phyloP scores from a whole-genome alignment of 139 green algal genomes.

The Picochlorum sp. region DNA sequence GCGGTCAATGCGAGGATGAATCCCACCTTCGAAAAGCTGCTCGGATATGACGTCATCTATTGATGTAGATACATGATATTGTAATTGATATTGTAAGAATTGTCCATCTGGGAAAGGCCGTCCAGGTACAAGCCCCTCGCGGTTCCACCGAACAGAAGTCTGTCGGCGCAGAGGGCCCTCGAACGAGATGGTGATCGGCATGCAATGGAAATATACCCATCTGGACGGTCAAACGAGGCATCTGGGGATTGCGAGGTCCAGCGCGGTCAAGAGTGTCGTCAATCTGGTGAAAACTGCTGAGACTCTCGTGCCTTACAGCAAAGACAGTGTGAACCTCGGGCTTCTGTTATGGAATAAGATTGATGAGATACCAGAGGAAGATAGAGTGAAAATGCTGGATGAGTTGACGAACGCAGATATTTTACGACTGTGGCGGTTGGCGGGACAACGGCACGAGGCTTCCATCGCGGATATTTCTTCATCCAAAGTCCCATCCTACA shows the following conservation, averaged over 20 bases:
- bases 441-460: constrained; percentile 20
- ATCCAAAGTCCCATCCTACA: constrained; percentile 16
- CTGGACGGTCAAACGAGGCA: neutral
- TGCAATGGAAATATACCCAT: neutral
- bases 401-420: constrained; percentile 20
- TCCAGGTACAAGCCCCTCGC: too few species aligned
- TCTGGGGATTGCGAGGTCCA: neutral
- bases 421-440: constrained; percentile 19
- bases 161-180: too few species aligned
- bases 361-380: neutral
- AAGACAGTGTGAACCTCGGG: constrained; percentile 13
- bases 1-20: too few species aligned
- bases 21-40: too few species aligned
- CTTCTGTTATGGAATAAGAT: constrained; percentile 19
- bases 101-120: too few species aligned
- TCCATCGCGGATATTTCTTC: constrained; percentile 1
- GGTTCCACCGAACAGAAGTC: too few species aligned
- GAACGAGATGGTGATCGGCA: neutral
- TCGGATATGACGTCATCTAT: too few species aligned
- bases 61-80: too few species aligned
- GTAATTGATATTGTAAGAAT: too few species aligned
- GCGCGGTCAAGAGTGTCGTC: neutral
- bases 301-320: constrained; percentile 21
- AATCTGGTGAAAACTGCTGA: constrained; percentile 12
- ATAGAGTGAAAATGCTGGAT: neutral